phyloP scores from a whole-genome alignment of 805 yeast genomes.

The Saturnispora saitoi region DNA sequence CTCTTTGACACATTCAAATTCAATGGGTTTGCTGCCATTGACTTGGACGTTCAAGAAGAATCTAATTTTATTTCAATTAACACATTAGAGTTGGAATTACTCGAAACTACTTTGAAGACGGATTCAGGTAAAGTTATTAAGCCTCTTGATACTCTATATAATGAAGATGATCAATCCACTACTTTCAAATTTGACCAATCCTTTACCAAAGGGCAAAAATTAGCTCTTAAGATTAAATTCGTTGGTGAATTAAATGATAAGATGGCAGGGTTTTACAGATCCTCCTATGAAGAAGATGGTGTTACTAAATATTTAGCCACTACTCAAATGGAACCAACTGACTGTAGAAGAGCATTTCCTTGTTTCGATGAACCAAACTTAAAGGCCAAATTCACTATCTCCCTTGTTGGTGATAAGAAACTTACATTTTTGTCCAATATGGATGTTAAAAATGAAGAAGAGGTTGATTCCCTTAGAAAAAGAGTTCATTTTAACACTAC shows the following conservation, averaged over 20 bases:
- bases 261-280: constrained; percentile 52
- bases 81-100: constrained; percentile 25
- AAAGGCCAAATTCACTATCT: constrained; percentile 48
- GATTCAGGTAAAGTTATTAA: constrained; percentile 15
- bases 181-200: constrained; percentile 46
- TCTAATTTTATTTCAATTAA: constrained; percentile 43
- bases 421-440: constrained; percentile 40
- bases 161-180: constrained; percentile 54
- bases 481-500: constrained; percentile 37
- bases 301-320: constrained; percentile 38
- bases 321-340: constrained; percentile 58
- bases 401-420: constrained; percentile 30
- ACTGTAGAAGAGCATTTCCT: constrained; percentile 53
- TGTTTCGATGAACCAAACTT: constrained; percentile 50
- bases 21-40: constrained; percentile 45
- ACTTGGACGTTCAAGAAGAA: constrained; percentile 36
- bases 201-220: constrained; percentile 23
- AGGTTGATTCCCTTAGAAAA: constrained; percentile 14
- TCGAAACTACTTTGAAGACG: constrained; percentile 15
- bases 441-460: constrained; percentile 30
- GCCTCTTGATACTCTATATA: constrained; percentile 21
- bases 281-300: constrained; percentile 38
- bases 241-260: constrained; percentile 41
- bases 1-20: constrained; percentile 35
- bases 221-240: constrained; percentile 31